Conservation (phyloP, 257 asterid genomes). For the Penstemon barbatus region DNA sequence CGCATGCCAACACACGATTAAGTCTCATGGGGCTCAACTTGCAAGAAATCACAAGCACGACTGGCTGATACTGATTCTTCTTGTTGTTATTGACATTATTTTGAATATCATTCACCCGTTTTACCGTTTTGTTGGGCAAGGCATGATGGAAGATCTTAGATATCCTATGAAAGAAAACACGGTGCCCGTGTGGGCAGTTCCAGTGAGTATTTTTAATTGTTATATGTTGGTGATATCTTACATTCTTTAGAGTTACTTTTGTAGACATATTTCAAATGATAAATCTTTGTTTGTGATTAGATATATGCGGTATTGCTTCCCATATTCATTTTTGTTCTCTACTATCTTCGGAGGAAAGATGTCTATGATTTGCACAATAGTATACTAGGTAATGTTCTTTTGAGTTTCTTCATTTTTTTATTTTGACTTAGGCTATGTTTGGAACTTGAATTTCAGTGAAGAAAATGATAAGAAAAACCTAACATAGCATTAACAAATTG, state of each 20-base stretch:
- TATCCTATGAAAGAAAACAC: slow-evolving; percentile 56
- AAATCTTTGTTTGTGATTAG: slow-evolving; percentile 30
- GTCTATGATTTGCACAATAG: slow-evolving; percentile 58
- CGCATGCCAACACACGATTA: slow-evolving; percentile 47
- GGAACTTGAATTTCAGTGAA: too few species aligned
- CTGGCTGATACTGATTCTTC: slow-evolving; percentile 55
- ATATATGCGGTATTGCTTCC: slow-evolving; percentile 49
- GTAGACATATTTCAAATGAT: background rate
- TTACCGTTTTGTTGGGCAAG: slow-evolving; percentile 57
- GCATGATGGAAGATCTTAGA: slow-evolving; percentile 56
- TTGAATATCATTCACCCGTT: slow-evolving; percentile 52
- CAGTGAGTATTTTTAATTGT: slow-evolving; percentile 31
- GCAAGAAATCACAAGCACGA: slow-evolving; percentile 53
- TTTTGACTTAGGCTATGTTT: too few species aligned
- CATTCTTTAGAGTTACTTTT: background rate
- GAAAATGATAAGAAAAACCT: too few species aligned
- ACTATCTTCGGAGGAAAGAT: slow-evolving; percentile 40
- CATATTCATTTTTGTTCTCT: slow-evolving; percentile 36
- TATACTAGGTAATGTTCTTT: slow-evolving; percentile 40
- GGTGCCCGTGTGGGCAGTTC: slow-evolving; percentile 56
- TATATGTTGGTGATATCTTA: background rate
- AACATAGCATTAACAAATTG: background rate
- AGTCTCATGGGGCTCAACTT: slow-evolving; percentile 48
- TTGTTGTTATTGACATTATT: slow-evolving; percentile 41
- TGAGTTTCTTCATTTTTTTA: too few species aligned